phyloP scores from a whole-genome alignment of 371 early-diverging fungal species.

The Funneliformis caledonium region DNA sequence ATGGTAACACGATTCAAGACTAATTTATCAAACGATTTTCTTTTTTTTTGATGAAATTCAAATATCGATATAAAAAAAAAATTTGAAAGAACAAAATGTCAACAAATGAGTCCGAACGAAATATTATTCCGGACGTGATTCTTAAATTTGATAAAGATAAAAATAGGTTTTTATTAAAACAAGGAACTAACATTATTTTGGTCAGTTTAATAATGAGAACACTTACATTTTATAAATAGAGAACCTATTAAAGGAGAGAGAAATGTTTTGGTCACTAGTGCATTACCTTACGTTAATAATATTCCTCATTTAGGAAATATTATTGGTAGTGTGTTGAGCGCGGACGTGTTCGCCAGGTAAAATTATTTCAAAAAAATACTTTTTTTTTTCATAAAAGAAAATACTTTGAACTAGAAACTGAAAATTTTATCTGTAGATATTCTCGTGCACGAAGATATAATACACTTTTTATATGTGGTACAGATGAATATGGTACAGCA shows the following conservation, averaged over 20 bases:
- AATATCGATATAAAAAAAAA: too few relatives aligned
- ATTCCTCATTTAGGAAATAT: slow-evolving; percentile 99
- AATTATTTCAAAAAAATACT: background rate
- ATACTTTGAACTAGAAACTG: background rate
- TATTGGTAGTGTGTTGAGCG: slow-evolving; percentile 97
- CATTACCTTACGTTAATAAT: slow-evolving; percentile 99
- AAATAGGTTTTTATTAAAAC: too few relatives aligned
- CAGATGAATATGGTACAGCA: slow-evolving; percentile 99
- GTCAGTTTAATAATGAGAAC: too few relatives aligned
- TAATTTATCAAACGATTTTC: too few relatives aligned
- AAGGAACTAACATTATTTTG: too few relatives aligned
- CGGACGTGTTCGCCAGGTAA: slow-evolving; percentile 96
- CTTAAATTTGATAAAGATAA: too few relatives aligned
- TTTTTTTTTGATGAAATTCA: too few relatives aligned
- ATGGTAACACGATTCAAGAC: too few relatives aligned
- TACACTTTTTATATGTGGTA: slow-evolving; percentile 96
- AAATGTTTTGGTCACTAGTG: slow-evolving; percentile 97
- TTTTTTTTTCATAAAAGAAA: background rate
- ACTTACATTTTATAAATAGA: slow-evolving; percentile 43
- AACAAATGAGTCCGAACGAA: too few relatives aligned
- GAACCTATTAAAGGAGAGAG: slow-evolving; percentile 71
- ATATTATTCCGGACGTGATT: too few relatives aligned
- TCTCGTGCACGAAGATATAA: slow-evolving; percentile 92
- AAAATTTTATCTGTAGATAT: slow-evolving; percentile 59
- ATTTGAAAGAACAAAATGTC: too few relatives aligned